Percentiles rank a stretch among this genome's conserved stretches.
These are phyloP conservation scores for Diaporthe capsici DNA, from an alignment of 2,329 filamentous ascomycete genomes.

Conservation along the genomic window DNA sequence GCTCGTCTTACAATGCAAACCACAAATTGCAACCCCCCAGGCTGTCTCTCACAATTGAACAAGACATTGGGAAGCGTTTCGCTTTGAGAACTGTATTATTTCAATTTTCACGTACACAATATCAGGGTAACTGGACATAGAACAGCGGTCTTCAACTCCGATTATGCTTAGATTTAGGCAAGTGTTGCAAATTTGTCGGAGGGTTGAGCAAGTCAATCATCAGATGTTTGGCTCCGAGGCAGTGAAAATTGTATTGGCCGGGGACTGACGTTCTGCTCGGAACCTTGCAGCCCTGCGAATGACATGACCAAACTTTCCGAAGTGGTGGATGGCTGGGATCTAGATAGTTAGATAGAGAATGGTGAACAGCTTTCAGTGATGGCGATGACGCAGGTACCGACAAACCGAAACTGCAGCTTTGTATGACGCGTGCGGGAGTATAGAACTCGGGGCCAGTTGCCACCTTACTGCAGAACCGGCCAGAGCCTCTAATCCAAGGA, in stretches of 20 bases:
- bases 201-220: neutral
- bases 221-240: neutral
- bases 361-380: neutral
- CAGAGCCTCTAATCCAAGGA: neutral
- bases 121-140: neutral
- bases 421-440: neutral
- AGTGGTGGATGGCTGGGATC: neutral
- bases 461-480: neutral
- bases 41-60: too few relatives aligned
- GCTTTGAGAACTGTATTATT: too few relatives aligned
- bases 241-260: neutral
- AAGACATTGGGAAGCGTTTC: too few relatives aligned
- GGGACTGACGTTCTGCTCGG: neutral
- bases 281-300: neutral
- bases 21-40: too few relatives aligned
- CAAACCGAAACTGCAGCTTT: neutral
- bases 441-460: neutral
- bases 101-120: neutral
- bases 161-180: neutral
- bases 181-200: neutral
- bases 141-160: neutral
- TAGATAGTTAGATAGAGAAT: neutral
- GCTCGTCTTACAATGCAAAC: too few relatives aligned
- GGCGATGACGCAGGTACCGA: neutral
- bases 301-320: neutral